Evolutionary conservation across 169 alveolate genomes (phyloP).

Genomic region (Plasmodium chabaudi): DNA sequence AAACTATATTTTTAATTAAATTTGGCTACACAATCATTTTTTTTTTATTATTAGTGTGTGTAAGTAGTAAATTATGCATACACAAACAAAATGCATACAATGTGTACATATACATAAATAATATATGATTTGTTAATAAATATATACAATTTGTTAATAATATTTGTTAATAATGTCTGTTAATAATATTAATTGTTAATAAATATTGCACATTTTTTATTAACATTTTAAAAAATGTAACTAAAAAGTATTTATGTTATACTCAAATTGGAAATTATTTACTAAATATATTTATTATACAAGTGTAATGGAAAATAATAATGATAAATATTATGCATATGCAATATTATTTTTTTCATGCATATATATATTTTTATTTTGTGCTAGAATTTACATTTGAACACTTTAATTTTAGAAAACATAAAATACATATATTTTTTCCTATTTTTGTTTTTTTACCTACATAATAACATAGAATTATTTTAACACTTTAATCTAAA

Average conservation of each 20-base stretch:
- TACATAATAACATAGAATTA: constrained; percentile 4
- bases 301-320: too few relatives aligned
- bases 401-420: too few relatives aligned
- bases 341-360: too few relatives aligned
- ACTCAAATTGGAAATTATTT: neutral
- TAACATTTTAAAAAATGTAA: constrained; percentile 16
- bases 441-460: neutral
- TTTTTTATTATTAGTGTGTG: constrained; percentile 31
- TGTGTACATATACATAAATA: constrained; percentile 9
- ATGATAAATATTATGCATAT: too few relatives aligned
- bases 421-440: neutral
- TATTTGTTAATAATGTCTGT: neutral
- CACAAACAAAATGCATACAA: constrained; percentile 5
- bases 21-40: constrained; percentile 13
- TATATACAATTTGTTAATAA: neutral
- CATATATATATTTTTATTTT: neutral
- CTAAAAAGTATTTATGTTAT: constrained; percentile 4
- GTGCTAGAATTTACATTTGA: constrained; percentile 5
- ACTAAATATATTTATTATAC: neutral
- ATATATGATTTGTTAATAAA: neutral
- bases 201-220: neutral
- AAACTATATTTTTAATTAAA: constrained; percentile 6
- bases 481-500: neutral
- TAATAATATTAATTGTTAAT: too few relatives aligned
- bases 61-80: constrained; percentile 6